Evolutionary conservation across 139 green algal species (phyloP).

Genomic region (Picochlorum sp.): DNA sequence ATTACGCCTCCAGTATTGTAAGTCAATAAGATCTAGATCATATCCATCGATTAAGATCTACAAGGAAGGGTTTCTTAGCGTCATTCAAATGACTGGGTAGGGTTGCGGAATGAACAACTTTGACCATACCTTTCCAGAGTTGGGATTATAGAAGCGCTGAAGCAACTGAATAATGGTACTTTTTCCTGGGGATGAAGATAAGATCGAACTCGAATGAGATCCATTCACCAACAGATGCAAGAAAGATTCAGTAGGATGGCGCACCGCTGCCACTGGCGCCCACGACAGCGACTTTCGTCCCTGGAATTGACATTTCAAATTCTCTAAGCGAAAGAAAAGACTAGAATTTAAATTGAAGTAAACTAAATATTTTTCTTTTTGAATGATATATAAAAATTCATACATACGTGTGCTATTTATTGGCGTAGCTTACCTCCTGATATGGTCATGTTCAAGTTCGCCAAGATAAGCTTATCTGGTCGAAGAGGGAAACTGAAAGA

Average conservation of each 20-base stretch:
- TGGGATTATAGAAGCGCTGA: slow-evolving; percentile 42
- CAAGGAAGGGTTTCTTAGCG: too few relatives aligned
- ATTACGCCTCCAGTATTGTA: slow-evolving; percentile 47
- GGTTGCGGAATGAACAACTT: too few relatives aligned
- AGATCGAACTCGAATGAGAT: slow-evolving; percentile 1
- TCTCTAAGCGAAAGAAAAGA: too few relatives aligned
- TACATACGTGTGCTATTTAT: too few relatives aligned
- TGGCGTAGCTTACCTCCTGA: too few relatives aligned
- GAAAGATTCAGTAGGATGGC: neutral
- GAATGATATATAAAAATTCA: too few relatives aligned
- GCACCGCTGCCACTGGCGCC: slow-evolving; percentile 51
- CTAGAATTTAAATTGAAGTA: too few relatives aligned
- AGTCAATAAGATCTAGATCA: slow-evolving; percentile 26
- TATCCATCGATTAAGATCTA: slow-evolving; percentile 27
- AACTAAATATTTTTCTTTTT: too few relatives aligned
- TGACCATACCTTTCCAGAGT: too few relatives aligned
- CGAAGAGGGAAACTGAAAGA: slow-evolving; percentile 62
- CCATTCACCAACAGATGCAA: neutral
- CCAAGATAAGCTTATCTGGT: slow-evolving; percentile 41
- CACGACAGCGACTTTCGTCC: slow-evolving; percentile 62
- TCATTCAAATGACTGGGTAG: too few relatives aligned
- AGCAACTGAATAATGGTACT: slow-evolving; percentile 66
- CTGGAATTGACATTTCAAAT: neutral
- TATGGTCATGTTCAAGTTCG: slow-evolving; percentile 50
- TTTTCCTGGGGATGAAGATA: slow-evolving; percentile 30